Conservation (phyloP, 139 green algal genomes). For the Chlorella ohadii region DNA sequence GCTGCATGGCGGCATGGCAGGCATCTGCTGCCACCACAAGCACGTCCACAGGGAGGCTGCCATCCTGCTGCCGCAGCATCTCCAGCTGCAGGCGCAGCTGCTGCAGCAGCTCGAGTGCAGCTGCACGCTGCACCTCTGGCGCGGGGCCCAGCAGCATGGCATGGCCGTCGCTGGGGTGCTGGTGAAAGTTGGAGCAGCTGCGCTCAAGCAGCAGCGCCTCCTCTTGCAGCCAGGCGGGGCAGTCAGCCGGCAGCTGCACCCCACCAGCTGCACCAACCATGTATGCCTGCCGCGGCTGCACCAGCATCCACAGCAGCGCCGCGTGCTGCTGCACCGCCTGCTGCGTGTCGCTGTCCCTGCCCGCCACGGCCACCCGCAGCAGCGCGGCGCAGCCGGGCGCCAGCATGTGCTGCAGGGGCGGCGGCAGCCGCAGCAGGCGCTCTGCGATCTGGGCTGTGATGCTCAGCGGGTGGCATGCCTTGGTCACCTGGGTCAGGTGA, state of each 20-base stretch:
- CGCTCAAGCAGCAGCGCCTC: neutral
- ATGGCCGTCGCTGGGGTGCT: neutral
- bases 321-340: neutral
- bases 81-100: conserved; percentile 1
- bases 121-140: neutral
- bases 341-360: neutral
- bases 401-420: conserved; percentile 24
- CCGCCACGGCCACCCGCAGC: neutral
- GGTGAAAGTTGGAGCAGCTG: neutral
- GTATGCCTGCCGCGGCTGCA: neutral
- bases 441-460: neutral
- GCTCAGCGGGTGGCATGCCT: neutral
- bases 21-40: conserved; percentile 7
- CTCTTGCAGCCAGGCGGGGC: neutral
- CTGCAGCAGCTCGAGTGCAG: conserved; percentile 5
- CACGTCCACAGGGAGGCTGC: neutral
- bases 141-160: conserved; percentile 11
- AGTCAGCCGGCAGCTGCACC: neutral
- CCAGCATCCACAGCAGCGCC: conserved; percentile 30
- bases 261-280: neutral
- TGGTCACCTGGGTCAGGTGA: neutral
- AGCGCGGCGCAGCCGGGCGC: neutral
- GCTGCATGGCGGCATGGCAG: conserved; percentile 19
- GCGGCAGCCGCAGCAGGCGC: conserved; percentile 18
- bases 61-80: neutral